Percentiles rank a stretch among this genome's conserved stretches.
These are phyloP conservation scores for Avena eriantha DNA, from an alignment of 176 grass and related monocot species.

Conservation along the genomic window DNA sequence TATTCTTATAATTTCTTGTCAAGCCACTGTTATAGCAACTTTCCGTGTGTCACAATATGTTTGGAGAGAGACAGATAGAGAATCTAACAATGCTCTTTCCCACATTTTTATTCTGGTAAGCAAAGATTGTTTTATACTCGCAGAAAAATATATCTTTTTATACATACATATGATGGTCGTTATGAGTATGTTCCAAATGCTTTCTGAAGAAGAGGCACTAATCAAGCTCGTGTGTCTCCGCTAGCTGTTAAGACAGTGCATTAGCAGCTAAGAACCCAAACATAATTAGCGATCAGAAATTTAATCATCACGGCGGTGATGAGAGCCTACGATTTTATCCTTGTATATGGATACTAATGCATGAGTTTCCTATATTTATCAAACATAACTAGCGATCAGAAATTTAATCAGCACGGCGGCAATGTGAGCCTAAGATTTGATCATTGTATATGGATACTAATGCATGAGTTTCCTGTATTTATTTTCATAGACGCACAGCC, in stretches of 20 bases:
- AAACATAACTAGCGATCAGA: neutral
- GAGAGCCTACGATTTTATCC: neutral
- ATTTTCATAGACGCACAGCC: neutral
- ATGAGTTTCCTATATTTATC: too few relatives aligned
- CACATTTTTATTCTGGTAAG: too few relatives aligned
- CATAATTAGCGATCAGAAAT: neutral
- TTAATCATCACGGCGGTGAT: neutral
- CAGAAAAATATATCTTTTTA: neutral
- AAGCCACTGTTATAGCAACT: too few relatives aligned
- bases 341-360: neutral
- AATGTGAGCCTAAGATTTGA: neutral
- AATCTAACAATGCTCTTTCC: too few relatives aligned
- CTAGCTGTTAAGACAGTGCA: conserved; percentile 33
- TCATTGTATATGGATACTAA: neutral
- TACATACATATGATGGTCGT: neutral
- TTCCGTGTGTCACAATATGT: too few relatives aligned
- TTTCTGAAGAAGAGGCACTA: neutral
- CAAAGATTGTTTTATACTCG: neutral
- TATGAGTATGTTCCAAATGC: conserved; percentile 22
- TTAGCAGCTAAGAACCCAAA: neutral
- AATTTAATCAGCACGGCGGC: neutral
- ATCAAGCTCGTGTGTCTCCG: neutral
- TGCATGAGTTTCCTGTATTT: too few relatives aligned
- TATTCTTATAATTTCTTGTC: neutral
- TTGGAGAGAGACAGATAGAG: too few relatives aligned